Conservation (phyloP, 768 basidiomycete species). For the Auricularia auricula-judae region DNA sequence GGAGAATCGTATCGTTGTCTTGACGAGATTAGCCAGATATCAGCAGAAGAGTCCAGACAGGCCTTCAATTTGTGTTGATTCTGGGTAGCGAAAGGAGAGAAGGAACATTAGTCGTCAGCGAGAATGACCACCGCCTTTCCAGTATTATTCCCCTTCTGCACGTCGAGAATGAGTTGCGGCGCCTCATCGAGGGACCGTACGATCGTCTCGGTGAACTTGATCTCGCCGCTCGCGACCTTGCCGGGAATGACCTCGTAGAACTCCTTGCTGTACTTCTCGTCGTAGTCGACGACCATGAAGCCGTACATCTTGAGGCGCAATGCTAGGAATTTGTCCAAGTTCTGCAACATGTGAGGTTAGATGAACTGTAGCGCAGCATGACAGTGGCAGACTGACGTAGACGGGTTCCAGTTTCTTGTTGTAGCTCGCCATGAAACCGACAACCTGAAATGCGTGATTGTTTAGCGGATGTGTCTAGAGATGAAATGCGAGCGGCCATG, state of each 20-base stretch:
- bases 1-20: too few relatives aligned
- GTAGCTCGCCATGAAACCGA: slow-evolving; percentile 9
- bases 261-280: slow-evolving; percentile 25
- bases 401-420: slow-evolving; percentile 15
- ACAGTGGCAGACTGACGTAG: slow-evolving; percentile 9
- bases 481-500: background rate
- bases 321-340: slow-evolving; percentile 26
- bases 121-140: slow-evolving; percentile 16
- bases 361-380: slow-evolving; percentile 16
- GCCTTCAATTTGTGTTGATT: too few relatives aligned
- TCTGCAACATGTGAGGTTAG: slow-evolving; percentile 17
- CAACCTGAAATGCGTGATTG: background rate
- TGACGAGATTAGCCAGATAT: too few relatives aligned
- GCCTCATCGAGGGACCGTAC: slow-evolving; percentile 31
- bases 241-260: slow-evolving; percentile 33
- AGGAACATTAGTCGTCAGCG: background rate
- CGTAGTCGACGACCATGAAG: slow-evolving; percentile 29
- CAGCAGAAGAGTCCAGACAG: too few relatives aligned
- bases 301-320: slow-evolving; percentile 36
- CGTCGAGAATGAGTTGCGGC: slow-evolving; percentile 26
- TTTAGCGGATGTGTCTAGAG: background rate
- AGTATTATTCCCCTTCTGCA: slow-evolving; percentile 24
- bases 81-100: too few relatives aligned
- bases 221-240: slow-evolving; percentile 32
- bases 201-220: slow-evolving; percentile 38